Base-by-base conservation (phyloP, 129 eudicot species). In the Ambrosia artemisiifolia region DNA sequence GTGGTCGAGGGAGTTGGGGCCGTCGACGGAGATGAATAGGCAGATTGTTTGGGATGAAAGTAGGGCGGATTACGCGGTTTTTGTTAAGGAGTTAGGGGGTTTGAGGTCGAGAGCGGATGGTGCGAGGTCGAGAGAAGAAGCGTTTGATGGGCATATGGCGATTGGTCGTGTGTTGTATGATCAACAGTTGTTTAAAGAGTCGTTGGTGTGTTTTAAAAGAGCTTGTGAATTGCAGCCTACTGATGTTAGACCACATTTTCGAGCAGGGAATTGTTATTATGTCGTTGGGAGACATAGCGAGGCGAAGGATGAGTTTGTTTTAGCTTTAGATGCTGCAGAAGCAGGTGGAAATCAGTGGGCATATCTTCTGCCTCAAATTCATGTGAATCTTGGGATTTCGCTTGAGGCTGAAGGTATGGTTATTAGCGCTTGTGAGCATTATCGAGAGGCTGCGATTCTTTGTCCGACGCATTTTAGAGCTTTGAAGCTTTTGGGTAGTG, bases 381-480 rank as follows among this genome's bases (percentile, higher is more conserved):
- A 94, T 85, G 99, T 94, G 34, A 94, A 94, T 83, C 78, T 94
- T 69, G 99, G 99, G 17, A 90, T 94, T 70, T 83, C 99, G 0
- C 88, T 90, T 13, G 99, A 94, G 75, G 97, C 89, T 3, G 94
- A 94, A 83, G 99, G 99, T 74, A 84, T 94, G 96, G 85, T 94
- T 77, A 77, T 94, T 44, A 79, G 99, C 78, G 96, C 99, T 76
- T 94, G 99, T 83, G 99, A 94, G 65, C 99, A 94, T 86, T 94
- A 94, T 60, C 84, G 99, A 65, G 99, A 94, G 74, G 99, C 99
- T 83, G 99, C 99, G 6, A 94, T 94, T 75, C 77, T 90, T 60
- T 94, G 96, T 74, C 99, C 99, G 10, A 90, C 99, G 19, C 99
- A 94, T 84, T 94, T 88, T 60, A 84, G 99, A 79, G 99, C 99